phyloP scores from a whole-genome alignment of 306 rosid genomes.

The Quercus robur region DNA sequence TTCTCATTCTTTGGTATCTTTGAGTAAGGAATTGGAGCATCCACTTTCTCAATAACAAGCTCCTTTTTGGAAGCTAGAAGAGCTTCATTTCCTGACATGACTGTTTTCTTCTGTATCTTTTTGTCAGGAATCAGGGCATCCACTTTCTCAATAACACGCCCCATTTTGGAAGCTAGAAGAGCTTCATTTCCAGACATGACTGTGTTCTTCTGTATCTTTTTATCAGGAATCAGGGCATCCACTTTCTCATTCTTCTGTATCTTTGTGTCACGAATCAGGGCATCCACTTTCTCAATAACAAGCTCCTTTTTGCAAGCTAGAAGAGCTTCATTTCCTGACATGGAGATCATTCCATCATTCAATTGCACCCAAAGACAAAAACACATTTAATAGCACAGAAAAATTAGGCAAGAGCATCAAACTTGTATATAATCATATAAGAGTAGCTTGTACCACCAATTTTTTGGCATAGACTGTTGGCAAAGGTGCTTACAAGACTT shows the following conservation, averaged over 20 bases:
- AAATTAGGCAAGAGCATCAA: background rate
- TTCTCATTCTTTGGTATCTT: too few species aligned
- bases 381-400: background rate
- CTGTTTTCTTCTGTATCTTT: too few species aligned
- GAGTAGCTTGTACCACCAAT: background rate
- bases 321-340: constrained; percentile 18
- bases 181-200: too few species aligned
- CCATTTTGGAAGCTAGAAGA: too few species aligned
- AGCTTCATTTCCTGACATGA: constrained; percentile 18
- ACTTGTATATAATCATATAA: background rate
- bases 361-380: background rate
- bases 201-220: too few species aligned
- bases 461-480: background rate
- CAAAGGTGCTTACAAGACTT: background rate
- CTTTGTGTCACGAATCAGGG: constrained; percentile 11
- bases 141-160: too few species aligned
- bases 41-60: background rate
- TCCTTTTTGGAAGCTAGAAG: constrained; percentile 22
- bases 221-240: too few species aligned
- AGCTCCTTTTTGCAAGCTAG: constrained; percentile 23
- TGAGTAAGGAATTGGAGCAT: background rate
- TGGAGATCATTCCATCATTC: background rate
- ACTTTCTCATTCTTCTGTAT: background rate
- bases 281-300: background rate
- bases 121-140: too few species aligned